A percentile compares a stretch with the other conserved stretches of the same genome.
Evolutionary conservation across 371 early-diverging fungal genomes (phyloP).

Genomic region (Rhizopus arrhizus): DNA sequence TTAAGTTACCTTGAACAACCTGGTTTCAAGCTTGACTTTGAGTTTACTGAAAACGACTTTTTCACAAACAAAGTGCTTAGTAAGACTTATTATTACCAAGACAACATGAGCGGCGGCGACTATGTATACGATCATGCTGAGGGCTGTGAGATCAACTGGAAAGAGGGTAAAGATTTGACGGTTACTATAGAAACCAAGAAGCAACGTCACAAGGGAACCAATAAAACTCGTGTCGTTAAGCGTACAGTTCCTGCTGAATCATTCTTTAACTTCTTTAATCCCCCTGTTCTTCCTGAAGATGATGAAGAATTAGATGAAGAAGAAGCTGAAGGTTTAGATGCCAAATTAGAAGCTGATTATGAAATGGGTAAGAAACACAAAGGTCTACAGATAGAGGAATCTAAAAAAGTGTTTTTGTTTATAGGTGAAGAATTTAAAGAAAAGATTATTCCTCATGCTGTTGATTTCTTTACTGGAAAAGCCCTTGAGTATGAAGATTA

Average conservation of each 20-base stretch:
- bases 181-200: slow-evolving; percentile 93
- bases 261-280: slow-evolving; percentile 95
- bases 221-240: slow-evolving; percentile 97
- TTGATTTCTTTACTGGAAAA: slow-evolving; percentile 98
- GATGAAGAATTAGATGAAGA: slow-evolving; percentile 75
- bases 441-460: slow-evolving; percentile 91
- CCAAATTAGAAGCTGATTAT: slow-evolving; percentile 89
- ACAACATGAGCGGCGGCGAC: slow-evolving; percentile 71
- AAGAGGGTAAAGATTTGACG: slow-evolving; percentile 92
- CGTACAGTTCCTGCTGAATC: slow-evolving; percentile 91
- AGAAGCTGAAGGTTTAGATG: slow-evolving; percentile 77
- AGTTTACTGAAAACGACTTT: slow-evolving; percentile 84
- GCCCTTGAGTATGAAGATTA: slow-evolving; percentile 84
- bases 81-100: slow-evolving; percentile 90
- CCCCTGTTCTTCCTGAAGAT: slow-evolving; percentile 75
- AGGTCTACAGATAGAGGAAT: no score
- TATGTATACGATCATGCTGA: slow-evolving; percentile 90
- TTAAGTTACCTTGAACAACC: slow-evolving; percentile 79
- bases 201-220: slow-evolving; percentile 97
- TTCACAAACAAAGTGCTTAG: slow-evolving; percentile 84
- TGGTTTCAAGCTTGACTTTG: slow-evolving; percentile 94
- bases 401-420: no score
- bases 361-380: slow-evolving; percentile 52
- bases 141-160: slow-evolving; percentile 91
- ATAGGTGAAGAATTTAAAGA: slow-evolving; percentile 92